Percentiles rank a stretch among this genome's conserved stretches.
These are phyloP conservation scores for Rhizopogon vinicolor DNA, from an alignment of 768 basidiomycete genomes.

Conservation along the genomic window DNA sequence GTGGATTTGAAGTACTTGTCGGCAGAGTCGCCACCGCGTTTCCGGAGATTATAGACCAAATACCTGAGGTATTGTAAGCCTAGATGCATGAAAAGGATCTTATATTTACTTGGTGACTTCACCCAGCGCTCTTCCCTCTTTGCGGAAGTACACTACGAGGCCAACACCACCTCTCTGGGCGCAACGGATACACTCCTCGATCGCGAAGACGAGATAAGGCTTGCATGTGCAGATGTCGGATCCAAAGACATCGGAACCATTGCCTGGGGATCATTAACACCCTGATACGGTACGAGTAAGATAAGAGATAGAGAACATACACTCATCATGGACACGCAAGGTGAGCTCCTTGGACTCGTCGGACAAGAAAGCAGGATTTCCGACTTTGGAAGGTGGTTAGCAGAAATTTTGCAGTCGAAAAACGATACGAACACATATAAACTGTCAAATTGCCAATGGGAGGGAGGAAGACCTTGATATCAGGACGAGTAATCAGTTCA, in stretches of 20 bases:
- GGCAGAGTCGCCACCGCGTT: slow-evolving; percentile 90
- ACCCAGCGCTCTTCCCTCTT: slow-evolving; percentile 89
- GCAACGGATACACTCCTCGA: slow-evolving; percentile 86
- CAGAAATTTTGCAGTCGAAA: not conserved
- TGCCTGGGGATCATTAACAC: slow-evolving; percentile 42
- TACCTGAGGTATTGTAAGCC: slow-evolving; percentile 43
- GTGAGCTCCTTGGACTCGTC: slow-evolving; percentile 80
- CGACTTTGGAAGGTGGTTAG: slow-evolving; percentile 44
- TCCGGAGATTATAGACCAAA: slow-evolving; percentile 94
- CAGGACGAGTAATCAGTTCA: slow-evolving; percentile 91
- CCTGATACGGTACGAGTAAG: not conserved
- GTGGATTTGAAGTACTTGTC: slow-evolving; percentile 94
- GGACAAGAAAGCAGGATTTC: slow-evolving; percentile 72
- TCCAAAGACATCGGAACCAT: slow-evolving; percentile 95
- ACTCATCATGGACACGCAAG: slow-evolving; percentile 91
- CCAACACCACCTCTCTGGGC: slow-evolving; percentile 88
- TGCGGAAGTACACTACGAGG: slow-evolving; percentile 90
- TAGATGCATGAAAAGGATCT: not conserved
- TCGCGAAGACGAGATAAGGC: slow-evolving; percentile 88
- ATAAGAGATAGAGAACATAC: slow-evolving; percentile 34
- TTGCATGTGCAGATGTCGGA: slow-evolving; percentile 93
- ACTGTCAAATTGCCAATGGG: slow-evolving; percentile 91
- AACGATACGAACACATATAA: slow-evolving; percentile 68
- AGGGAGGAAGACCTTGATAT: slow-evolving; percentile 93
- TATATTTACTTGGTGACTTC: slow-evolving; percentile 80